Percentiles rank a stretch among this genome's conserved stretches.
phyloP scores from a whole-genome alignment of 257 asterid species.

The Jacaranda mimosifolia region DNA sequence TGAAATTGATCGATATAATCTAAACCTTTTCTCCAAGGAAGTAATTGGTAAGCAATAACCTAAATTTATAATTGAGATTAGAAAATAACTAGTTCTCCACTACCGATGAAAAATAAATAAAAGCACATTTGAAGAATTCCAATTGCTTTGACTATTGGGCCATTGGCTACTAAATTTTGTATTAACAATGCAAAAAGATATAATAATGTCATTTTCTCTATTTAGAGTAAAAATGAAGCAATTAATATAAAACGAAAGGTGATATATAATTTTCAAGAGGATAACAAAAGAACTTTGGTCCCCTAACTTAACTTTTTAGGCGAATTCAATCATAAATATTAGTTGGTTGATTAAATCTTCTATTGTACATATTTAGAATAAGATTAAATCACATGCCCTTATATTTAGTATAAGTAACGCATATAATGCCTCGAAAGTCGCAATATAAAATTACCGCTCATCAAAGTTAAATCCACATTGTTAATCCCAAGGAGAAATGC shows the following conservation, averaged over 20 bases:
- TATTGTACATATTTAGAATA: too few relatives aligned
- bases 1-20: background rate
- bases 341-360: too few relatives aligned
- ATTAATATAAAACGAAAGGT: background rate
- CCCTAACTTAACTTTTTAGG: too few relatives aligned
- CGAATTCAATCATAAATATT: too few relatives aligned
- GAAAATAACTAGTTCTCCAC: background rate
- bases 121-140: background rate
- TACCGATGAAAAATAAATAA: background rate
- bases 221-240: background rate
- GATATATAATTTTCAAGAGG: background rate
- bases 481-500: too few relatives aligned
- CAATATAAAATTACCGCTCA: too few relatives aligned
- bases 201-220: background rate
- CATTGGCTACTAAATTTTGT: constrained; percentile 4
- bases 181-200: too few relatives aligned
- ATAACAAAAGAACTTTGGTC: too few relatives aligned
- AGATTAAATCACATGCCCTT: too few relatives aligned
- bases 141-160: constrained; percentile 25
- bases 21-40: background rate
- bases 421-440: too few relatives aligned
- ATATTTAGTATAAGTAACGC: too few relatives aligned
- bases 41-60: background rate
- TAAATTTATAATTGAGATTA: background rate
- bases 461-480: too few relatives aligned